These are phyloP conservation scores for Trametes maxima DNA, from an alignment of 768 basidiomycete species.

Conservation along the genomic window DNA sequence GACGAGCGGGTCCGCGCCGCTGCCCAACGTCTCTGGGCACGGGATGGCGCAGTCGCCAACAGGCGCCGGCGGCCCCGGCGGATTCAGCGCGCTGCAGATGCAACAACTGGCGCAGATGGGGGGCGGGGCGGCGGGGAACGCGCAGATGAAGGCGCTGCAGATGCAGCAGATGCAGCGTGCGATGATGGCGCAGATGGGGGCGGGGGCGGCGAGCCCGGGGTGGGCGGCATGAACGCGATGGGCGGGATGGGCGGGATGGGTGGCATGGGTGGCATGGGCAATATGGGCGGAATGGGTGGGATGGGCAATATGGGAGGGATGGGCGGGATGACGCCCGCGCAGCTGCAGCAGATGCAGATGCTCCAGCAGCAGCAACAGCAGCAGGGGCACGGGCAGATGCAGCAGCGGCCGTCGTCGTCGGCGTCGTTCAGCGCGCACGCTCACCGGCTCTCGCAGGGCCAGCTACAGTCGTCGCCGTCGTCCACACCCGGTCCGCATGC, in stretches of 20 bases:
- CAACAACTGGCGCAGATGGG: slow-evolving; percentile 34
- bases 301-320: slow-evolving; percentile 16
- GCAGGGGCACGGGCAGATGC: slow-evolving; percentile 7
- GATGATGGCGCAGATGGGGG: slow-evolving; percentile 19
- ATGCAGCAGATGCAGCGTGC: slow-evolving; percentile 37
- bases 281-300: slow-evolving; percentile 22
- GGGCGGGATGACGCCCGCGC: slow-evolving; percentile 23
- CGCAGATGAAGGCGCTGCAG: slow-evolving; percentile 28
- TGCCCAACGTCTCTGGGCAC: slow-evolving; percentile 13
- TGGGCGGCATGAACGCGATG: neutral
- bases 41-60: neutral
- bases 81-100: slow-evolving; percentile 21
- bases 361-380: slow-evolving; percentile 21
- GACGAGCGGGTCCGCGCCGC: slow-evolving; percentile 9
- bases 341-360: slow-evolving; percentile 31
- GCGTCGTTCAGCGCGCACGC: slow-evolving; percentile 20
- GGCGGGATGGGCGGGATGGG: slow-evolving; percentile 23
- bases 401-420: slow-evolving; percentile 23
- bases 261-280: slow-evolving; percentile 27
- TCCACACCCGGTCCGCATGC: slow-evolving; percentile 20
- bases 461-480: slow-evolving; percentile 21
- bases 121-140: slow-evolving; percentile 1
- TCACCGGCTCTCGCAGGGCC: slow-evolving; percentile 26
- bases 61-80: neutral
- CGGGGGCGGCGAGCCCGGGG: too few relatives aligned